These are phyloP conservation scores for Pulveroboletus sp. DNA, from an alignment of 768 basidiomycete genomes.

Conservation along the genomic window DNA sequence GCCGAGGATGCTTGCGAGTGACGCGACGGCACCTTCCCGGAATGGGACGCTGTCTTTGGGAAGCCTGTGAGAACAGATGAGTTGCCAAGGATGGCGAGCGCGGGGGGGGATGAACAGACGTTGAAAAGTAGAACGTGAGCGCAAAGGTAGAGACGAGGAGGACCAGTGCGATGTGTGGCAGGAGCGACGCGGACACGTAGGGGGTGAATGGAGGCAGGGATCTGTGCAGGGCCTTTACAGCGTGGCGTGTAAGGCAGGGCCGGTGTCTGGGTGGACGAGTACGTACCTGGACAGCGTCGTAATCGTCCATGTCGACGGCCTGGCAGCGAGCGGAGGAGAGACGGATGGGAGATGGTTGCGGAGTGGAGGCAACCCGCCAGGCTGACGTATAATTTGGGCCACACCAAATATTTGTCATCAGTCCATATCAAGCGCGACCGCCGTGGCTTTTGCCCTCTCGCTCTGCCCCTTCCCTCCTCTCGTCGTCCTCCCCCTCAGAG, in stretches of 20 bases:
- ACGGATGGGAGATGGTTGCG: neutral
- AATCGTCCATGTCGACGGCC: conserved; percentile 44
- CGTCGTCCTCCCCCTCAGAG: neutral
- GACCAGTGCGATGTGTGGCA: conserved; percentile 72
- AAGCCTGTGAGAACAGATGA: conserved; percentile 46
- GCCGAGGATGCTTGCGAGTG: conserved; percentile 70
- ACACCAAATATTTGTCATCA: conserved; percentile 64
- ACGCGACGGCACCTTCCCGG: conserved; percentile 66
- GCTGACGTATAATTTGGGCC: conserved; percentile 41
- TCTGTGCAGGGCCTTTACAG: conserved; percentile 53
- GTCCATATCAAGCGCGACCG: conserved; percentile 37
- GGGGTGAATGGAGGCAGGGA: conserved; percentile 69
- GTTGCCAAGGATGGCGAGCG: neutral
- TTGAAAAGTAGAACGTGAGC: conserved; percentile 90
- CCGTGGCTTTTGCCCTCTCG: conserved; percentile 17
- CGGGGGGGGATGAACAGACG: conserved; percentile 40
- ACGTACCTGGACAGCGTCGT: conserved; percentile 51
- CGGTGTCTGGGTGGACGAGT: neutral
- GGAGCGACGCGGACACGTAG: conserved; percentile 54
- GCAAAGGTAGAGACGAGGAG: conserved; percentile 72
- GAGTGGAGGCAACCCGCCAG: neutral
- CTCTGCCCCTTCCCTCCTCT: conserved; percentile 14
- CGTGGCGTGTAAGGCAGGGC: conserved; percentile 4
- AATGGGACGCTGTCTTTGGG: conserved; percentile 65
- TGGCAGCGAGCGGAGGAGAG: neutral